Conservation (phyloP, 1,139 yeast genomes). For the Hanseniaspora sp. region DNA sequence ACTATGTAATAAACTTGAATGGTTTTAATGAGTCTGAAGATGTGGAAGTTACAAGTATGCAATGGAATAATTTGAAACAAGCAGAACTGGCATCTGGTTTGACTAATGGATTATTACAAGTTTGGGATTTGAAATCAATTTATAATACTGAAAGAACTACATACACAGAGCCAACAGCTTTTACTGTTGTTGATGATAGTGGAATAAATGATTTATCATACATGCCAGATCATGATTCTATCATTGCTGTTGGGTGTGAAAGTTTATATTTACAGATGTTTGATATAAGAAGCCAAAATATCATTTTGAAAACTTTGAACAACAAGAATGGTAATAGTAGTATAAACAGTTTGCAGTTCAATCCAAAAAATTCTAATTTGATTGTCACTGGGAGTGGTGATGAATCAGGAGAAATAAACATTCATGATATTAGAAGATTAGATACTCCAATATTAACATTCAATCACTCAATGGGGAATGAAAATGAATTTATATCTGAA, state of each 20-base stretch:
- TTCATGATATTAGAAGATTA: constrained; percentile 61
- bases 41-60: constrained; percentile 24
- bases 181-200: constrained; percentile 21
- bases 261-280: constrained; percentile 38
- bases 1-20: constrained; percentile 20
- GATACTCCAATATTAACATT: constrained; percentile 26
- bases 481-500: constrained; percentile 47
- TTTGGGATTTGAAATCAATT: constrained; percentile 41
- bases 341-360: constrained; percentile 43
- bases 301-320: constrained; percentile 17
- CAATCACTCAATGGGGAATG: constrained; percentile 37
- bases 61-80: constrained; percentile 45
- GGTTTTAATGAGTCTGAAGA: constrained; percentile 15
- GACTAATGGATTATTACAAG: constrained; percentile 46
- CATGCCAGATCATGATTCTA: constrained; percentile 47
- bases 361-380: constrained; percentile 43
- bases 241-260: constrained; percentile 52
- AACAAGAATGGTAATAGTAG: constrained; percentile 27
- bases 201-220: constrained; percentile 58
- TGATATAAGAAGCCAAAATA: constrained; percentile 37
- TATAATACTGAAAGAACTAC: constrained; percentile 14
- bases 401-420: constrained; percentile 50
- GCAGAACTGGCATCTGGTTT: constrained; percentile 50
- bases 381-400: constrained; percentile 60
- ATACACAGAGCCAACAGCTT: background rate